These are phyloP conservation scores for Hibiscus tridactylites DNA, from an alignment of 345 rosid genomes.

Conservation along the genomic window DNA sequence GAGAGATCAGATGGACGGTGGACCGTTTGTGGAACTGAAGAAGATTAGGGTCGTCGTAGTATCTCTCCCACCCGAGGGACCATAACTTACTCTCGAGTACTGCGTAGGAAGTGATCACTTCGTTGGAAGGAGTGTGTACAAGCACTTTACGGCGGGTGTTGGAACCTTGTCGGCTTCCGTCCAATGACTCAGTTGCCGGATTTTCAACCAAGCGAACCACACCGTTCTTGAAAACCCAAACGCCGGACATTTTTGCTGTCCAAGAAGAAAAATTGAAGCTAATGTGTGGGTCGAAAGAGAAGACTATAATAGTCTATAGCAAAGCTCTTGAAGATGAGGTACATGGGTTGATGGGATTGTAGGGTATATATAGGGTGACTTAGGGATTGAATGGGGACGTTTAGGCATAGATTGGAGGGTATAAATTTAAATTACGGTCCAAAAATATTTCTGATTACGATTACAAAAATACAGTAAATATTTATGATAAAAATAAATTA, in stretches of 20 bases:
- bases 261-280: background rate
- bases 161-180: slow-evolving; percentile 26
- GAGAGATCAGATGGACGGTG: slow-evolving; percentile 59
- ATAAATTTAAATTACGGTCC: background rate
- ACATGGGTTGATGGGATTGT: slow-evolving; percentile 14
- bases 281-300: background rate
- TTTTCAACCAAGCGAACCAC: slow-evolving; percentile 59
- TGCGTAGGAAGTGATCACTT: slow-evolving; percentile 53
- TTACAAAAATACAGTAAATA: too few species aligned
- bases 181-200: slow-evolving; percentile 34
- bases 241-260: slow-evolving; percentile 50
- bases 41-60: slow-evolving; percentile 52
- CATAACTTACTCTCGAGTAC: slow-evolving; percentile 45
- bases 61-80: slow-evolving; percentile 75
- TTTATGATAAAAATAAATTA: background rate
- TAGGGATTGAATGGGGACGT: background rate
- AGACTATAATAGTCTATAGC: background rate
- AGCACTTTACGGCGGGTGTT: slow-evolving; percentile 31
- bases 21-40: slow-evolving; percentile 68
- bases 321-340: slow-evolving; percentile 1
- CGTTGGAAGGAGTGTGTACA: slow-evolving; percentile 50
- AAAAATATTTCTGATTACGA: too few species aligned
- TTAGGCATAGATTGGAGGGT: slow-evolving; percentile 3
- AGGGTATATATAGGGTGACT: slow-evolving; percentile 22
- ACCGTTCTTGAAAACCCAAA: slow-evolving; percentile 74